Conservation (phyloP, 2,329 filamentous ascomycete genomes). For the Neofusicoccum cordaticola region DNA sequence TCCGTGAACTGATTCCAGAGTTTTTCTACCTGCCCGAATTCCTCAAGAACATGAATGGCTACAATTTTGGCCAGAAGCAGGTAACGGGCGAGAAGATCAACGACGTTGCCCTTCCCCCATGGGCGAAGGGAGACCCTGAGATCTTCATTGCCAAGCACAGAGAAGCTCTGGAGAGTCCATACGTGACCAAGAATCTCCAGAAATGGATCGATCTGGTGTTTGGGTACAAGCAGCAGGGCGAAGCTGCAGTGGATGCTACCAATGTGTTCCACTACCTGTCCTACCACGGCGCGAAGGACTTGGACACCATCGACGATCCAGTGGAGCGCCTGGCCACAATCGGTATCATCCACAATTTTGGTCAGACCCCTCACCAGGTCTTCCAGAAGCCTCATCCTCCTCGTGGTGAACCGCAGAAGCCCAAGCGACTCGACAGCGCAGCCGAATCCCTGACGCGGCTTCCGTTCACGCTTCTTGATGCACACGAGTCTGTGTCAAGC, state of each 20-base stretch:
- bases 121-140: constrained; percentile 93
- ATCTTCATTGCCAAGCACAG: constrained; percentile 94
- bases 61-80: constrained; percentile 88
- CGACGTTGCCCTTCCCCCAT: constrained; percentile 84
- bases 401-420: constrained; percentile 67
- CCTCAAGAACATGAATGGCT: constrained; percentile 86
- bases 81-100: constrained; percentile 77
- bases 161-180: constrained; percentile 90
- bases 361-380: constrained; percentile 93
- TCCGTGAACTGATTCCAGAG: constrained; percentile 90
- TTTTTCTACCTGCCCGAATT: constrained; percentile 98
- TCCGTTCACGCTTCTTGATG: constrained; percentile 73
- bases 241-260: constrained; percentile 83
- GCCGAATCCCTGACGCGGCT: constrained; percentile 74
- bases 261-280: constrained; percentile 97
- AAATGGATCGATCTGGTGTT: constrained; percentile 97
- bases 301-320: constrained; percentile 86
- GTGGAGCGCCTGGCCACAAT: constrained; percentile 86
- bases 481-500: constrained; percentile 75
- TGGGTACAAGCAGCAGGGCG: constrained; percentile 88
- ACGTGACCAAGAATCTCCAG: constrained; percentile 85
- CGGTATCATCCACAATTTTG: constrained; percentile 97
- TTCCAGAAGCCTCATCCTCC: constrained; percentile 77
- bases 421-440: constrained; percentile 72
- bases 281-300: constrained; percentile 87